Conservation (phyloP, 2,329 filamentous ascomycete species). For the Xylaria sp. region DNA sequence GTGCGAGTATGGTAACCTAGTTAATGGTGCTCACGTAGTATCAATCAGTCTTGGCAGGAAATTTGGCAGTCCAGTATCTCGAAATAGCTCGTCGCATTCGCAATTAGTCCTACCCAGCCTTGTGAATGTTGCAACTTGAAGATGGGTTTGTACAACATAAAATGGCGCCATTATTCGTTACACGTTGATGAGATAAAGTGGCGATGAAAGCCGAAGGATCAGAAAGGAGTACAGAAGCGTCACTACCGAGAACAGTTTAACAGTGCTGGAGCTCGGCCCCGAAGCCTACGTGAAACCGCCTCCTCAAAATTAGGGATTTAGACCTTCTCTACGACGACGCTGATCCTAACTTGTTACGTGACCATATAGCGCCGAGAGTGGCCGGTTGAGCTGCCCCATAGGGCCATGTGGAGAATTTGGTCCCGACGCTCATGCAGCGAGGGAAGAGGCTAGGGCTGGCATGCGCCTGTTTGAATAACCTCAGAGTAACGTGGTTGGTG, state of each 20-base stretch:
- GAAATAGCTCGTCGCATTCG: neutral
- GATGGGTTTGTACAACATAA: neutral
- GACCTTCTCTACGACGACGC: neutral
- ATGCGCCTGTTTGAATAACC: slow-evolving; percentile 14
- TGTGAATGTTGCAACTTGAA: neutral
- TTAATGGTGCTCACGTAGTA: neutral
- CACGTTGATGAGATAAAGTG: neutral
- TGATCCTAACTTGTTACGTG: slow-evolving; percentile 21
- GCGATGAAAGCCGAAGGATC: neutral
- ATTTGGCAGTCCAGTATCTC: neutral
- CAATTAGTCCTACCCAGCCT: neutral
- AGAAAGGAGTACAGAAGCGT: slow-evolving; percentile 11
- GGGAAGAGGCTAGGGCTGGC: neutral
- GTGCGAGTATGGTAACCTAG: neutral
- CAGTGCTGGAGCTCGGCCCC: neutral
- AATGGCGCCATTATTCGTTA: neutral
- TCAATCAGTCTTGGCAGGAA: neutral
- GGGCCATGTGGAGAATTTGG: slow-evolving; percentile 6
- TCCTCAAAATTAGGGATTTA: neutral
- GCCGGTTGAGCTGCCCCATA: slow-evolving; percentile 22
- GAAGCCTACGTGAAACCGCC: neutral
- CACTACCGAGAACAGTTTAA: neutral
- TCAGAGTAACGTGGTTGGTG: slow-evolving; percentile 13
- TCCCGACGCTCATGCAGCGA: neutral
- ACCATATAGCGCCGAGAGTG: slow-evolving; percentile 14